Percentiles rank a stretch among this genome's conserved stretches.
Evolutionary conservation across 2,329 filamentous ascomycete genomes (phyloP).

Genomic region (Mariannaea sp.): DNA sequence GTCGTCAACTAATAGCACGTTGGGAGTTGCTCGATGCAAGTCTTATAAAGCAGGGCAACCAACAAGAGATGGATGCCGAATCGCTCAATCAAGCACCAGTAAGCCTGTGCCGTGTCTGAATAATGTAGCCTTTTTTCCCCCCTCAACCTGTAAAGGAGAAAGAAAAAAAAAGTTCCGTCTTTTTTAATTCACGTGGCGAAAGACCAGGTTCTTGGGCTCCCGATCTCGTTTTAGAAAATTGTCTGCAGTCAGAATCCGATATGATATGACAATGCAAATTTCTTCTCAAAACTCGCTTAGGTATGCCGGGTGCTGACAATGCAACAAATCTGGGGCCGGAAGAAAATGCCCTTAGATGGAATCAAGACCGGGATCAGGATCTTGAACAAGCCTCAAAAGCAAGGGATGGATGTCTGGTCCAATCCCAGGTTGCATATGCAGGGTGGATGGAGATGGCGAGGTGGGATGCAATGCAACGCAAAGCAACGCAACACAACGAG

Average conservation of each 20-base stretch:
- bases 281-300: no score
- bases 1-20: slow-evolving; percentile 18
- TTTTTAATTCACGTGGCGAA: no score
- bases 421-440: slow-evolving; percentile 3
- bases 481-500: no score
- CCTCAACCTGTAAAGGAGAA: no score
- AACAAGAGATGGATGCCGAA: background rate
- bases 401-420: slow-evolving; percentile 6
- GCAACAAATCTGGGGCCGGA: slow-evolving; percentile 11
- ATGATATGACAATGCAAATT: background rate
- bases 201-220: no score
- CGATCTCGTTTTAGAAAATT: no score
- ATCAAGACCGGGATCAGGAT: slow-evolving; percentile 10
- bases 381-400: background rate
- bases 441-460: background rate
- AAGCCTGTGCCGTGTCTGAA: background rate
- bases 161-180: no score
- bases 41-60: slow-evolving; percentile 17
- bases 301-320: slow-evolving; percentile 1
- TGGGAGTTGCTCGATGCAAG: slow-evolving; percentile 14
- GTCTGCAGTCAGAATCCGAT: no score
- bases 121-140: no score
- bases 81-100: slow-evolving; percentile 4
- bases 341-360: slow-evolving; percentile 12
- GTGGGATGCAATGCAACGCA: slow-evolving; percentile 15